Percentiles rank a stretch among this genome's conserved stretches.
These are phyloP conservation scores for Gaertneriomyces semiglobifer DNA, from an alignment of 192 early-diverging fungal genomes.

Conservation along the genomic window DNA sequence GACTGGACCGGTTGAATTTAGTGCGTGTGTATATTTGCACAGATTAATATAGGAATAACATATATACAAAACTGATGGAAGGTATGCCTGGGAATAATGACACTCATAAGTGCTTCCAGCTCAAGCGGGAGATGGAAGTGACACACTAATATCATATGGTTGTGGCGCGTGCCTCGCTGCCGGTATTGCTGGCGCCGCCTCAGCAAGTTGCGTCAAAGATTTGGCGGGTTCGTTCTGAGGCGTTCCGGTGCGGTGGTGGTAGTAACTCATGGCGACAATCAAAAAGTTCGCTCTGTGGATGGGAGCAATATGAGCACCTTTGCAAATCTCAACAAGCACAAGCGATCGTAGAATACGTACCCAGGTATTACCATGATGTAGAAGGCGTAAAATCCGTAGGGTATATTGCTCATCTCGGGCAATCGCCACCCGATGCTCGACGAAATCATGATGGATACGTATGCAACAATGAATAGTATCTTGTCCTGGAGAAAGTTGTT, in stretches of 20 bases:
- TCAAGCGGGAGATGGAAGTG: too few relatives aligned
- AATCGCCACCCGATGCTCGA: background rate
- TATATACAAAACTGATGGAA: too few relatives aligned
- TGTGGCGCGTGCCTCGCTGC: background rate
- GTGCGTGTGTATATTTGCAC: too few relatives aligned
- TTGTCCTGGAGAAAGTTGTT: slow-evolving; percentile 6
- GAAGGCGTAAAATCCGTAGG: slow-evolving; percentile 24
- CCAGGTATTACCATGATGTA: slow-evolving; percentile 8
- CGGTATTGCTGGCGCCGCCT: background rate
- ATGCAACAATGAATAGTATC: slow-evolving; percentile 13
- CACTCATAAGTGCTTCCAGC: too few relatives aligned
- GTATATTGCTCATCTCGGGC: slow-evolving; percentile 3
- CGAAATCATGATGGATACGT: slow-evolving; percentile 15
- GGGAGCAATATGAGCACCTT: background rate
- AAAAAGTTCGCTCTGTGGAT: slow-evolving; percentile 17
- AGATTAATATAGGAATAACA: too few relatives aligned
- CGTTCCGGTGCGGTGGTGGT: slow-evolving; percentile 5
- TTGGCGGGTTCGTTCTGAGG: background rate
- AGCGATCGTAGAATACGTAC: background rate
- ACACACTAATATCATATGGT: too few relatives aligned
- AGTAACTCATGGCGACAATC: slow-evolving; percentile 21
- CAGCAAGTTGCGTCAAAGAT: background rate
- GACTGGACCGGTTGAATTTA: too few relatives aligned
- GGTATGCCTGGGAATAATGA: too few relatives aligned
- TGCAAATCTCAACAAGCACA: background rate